Evolutionary conservation across 768 basidiomycete genomes (phyloP), one percentile per base, ranked within the genome.

Genomic region (Kwoniella dendrophila): DNA sequence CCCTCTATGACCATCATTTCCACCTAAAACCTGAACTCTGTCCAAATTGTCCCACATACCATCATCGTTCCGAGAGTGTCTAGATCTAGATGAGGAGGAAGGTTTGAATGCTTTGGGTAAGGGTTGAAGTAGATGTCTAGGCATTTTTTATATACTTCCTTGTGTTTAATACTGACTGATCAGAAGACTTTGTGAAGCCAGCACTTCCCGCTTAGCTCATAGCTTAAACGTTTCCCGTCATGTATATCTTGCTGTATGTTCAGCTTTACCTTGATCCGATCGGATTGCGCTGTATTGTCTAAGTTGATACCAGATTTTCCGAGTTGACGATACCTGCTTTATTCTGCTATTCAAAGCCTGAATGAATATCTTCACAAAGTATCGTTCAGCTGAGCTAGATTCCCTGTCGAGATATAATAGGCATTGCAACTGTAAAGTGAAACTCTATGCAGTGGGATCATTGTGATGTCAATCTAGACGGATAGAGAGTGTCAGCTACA

Each of bases 1-100:
- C 87, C 90, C 90, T 40, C 83, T 84, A 77, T 93, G 91, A 0
- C 91, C 88, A 20, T 79, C 73, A 47, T 69, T 75, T 27, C 83
- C 81, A 41, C 83, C 90, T 0, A 94, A 83, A 18, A 90, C 87
- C 66, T 87, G 86, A 2, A 89, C 86, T 68, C 88, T 81, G 74
- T 92, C 89, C 43, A 86, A 65, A 1, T 34, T 63, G 0, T 64
- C 50, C 79, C 79, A 80, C 38, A 74, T 49, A 4, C 43, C 36
- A 20, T 70, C 70, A 49, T 69, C 63, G 40, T 48, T 26, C 27
- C 49, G 49, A n/a, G 16, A 32, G 6, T 33, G 16, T 22, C 27
- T 48, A 26, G 30, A 34, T 1, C 16, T 12, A 6, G 49, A 51
- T 3, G 43, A 44, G 43, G 32, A 22, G 41, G 45, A 61, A 57